Base-by-base conservation (phyloP, 345 rosid species). In the Eucalyptus cloeziana region DNA sequence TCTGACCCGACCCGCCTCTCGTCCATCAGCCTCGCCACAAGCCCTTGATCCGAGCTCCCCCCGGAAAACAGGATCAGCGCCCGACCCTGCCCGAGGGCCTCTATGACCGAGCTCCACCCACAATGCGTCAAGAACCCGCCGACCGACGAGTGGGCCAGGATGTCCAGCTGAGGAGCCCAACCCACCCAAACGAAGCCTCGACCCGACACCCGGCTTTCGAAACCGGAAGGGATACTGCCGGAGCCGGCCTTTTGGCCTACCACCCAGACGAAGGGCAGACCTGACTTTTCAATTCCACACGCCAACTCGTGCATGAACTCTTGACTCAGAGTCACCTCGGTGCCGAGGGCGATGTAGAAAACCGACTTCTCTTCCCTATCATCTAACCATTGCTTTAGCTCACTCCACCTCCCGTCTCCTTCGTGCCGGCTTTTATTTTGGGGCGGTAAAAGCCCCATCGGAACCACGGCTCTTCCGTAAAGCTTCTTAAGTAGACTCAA, bases 101-200 rank as follows among this genome's bases (percentile, higher is more conserved):
- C 92, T 21, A 89, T 60, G 27, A 90, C 91, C 4, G 91, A 89
- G 85, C 90, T 86, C 89, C 91, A 67, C 5, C 92, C 91, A 24
- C 87, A 50, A 86, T 89, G 93, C 13, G 92, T 92, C 89, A 92
- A 71, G 90, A 92, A 90, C 27, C 91, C 92, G 8, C 93, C 91
- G 3, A 88, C 89, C 7, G 93, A 89, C 16, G 43, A n/a, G 37
- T 92, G 90, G 49, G 44, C 83, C 56, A 90, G 62, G 87, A 92
- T 89, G 14, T 79, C 79, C 5, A 88, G 24, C 43, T 90, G 89
- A 31, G 91, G 92, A 7, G 33, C 93, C 92, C 90, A 92, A n/a
- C 52, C 49, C 22, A 52, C 86, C 88, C 88, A 89, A 14, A 90
- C 79, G 22, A 90, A 10, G 16, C 93, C 91, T 49, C 49, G 47